phyloP scores from a whole-genome alignment of 2,329 filamentous ascomycete species.

The Aaosphaeria arxii region DNA sequence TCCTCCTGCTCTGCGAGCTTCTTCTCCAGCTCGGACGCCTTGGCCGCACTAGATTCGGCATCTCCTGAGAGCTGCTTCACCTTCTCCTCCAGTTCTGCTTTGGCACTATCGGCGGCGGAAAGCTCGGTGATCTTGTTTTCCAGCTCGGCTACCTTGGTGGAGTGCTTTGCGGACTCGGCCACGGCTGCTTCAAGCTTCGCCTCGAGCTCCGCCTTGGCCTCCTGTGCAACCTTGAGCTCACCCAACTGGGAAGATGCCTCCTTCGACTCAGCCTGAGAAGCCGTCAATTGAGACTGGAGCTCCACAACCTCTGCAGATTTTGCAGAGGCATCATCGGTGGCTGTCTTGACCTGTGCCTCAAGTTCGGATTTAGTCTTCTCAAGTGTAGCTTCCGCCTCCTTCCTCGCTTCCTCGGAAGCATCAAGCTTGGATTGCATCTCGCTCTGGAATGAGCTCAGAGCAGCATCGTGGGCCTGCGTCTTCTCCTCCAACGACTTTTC shows the following conservation, averaged over 20 bases:
- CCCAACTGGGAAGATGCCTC: background rate
- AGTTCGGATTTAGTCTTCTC: background rate
- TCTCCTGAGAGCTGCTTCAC: background rate
- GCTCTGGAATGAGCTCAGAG: background rate
- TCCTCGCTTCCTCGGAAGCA: background rate
- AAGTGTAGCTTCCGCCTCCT: background rate
- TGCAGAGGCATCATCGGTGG: no score
- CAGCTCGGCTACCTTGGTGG: background rate
- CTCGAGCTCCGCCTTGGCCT: background rate
- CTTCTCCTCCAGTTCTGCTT: background rate
- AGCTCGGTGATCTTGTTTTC: background rate
- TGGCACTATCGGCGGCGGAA: background rate
- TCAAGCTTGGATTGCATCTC: constrained; percentile 1
- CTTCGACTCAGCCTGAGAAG: background rate
- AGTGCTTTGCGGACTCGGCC: background rate
- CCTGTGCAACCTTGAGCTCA: background rate
- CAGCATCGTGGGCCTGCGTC: background rate
- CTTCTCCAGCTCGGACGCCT: background rate
- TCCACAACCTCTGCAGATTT: background rate
- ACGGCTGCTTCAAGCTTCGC: background rate
- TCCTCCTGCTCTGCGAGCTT: background rate
- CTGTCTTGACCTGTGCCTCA: background rate
- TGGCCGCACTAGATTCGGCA: background rate
- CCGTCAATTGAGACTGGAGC: background rate
- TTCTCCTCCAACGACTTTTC: background rate